These are phyloP conservation scores for Gardenia jasminoides DNA, from an alignment of 257 asterid species.

Conservation along the genomic window DNA sequence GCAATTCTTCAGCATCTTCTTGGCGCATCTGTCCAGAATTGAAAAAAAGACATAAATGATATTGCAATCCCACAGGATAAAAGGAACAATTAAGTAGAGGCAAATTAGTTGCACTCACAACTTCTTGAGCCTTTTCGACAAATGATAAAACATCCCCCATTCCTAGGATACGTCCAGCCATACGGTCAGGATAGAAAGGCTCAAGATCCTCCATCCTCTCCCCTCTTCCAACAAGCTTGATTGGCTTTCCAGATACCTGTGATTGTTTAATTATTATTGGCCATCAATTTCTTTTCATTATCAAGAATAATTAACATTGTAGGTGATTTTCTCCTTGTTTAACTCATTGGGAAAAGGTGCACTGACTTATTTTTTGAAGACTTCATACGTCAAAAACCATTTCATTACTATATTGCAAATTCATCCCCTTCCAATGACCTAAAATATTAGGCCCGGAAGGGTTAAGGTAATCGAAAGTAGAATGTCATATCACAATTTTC, in stretches of 20 bases:
- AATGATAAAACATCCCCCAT: slow-evolving; percentile 99
- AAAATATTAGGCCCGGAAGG: background rate
- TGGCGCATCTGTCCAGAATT: slow-evolving; percentile 68
- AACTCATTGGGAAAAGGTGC: background rate
- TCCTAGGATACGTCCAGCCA: slow-evolving; percentile 98
- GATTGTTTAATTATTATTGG: background rate
- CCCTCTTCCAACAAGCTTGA: slow-evolving; percentile 99
- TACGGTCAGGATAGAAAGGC: slow-evolving; percentile 97
- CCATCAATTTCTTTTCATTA: background rate
- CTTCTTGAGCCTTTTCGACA: slow-evolving; percentile 99
- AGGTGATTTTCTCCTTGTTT: background rate
- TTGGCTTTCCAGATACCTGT: slow-evolving; percentile 98
- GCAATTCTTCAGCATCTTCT: slow-evolving; percentile 98
- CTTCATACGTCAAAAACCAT: background rate
- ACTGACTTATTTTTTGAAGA: background rate
- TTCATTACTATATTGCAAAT: background rate
- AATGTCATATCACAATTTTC: no score
- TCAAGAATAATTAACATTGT: no score
- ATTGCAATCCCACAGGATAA: slow-evolving; percentile 5
- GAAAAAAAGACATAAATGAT: slow-evolving; percentile 8
- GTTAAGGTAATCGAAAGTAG: background rate
- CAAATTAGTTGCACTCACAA: slow-evolving; percentile 51
- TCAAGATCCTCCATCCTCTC: slow-evolving; percentile 99
- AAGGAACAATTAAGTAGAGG: background rate
- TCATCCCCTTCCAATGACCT: background rate